These are phyloP conservation scores for Aquilaria malaccensis DNA, from an alignment of 345 rosid genomes.

Conservation along the genomic window DNA sequence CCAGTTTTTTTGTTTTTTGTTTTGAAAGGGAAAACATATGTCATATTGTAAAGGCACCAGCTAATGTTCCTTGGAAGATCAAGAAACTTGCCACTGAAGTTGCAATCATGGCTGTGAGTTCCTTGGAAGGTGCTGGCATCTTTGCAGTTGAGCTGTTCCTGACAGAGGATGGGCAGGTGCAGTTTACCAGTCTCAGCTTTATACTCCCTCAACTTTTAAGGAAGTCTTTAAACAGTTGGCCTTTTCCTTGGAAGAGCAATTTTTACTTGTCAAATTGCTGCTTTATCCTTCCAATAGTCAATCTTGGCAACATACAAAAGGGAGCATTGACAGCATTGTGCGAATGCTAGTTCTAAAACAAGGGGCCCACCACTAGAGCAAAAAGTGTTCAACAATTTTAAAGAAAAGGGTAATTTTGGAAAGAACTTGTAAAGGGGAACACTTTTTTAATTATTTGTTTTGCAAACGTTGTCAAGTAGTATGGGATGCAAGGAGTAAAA, in stretches of 20 bases:
- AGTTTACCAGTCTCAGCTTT: background rate
- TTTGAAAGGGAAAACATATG: slow-evolving; percentile 83
- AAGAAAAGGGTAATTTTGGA: too few species aligned
- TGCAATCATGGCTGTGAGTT: slow-evolving; percentile 70
- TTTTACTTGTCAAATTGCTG: too few species aligned
- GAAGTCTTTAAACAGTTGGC: background rate
- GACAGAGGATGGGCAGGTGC: slow-evolving; percentile 75
- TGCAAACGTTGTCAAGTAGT: too few species aligned
- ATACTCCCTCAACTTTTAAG: background rate
- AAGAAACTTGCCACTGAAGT: slow-evolving; percentile 76
- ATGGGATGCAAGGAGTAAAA: too few species aligned
- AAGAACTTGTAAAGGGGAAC: too few species aligned
- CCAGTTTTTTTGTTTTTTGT: background rate
- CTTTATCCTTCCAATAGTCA: too few species aligned
- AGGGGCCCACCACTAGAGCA: too few species aligned
- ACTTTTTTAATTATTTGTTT: too few species aligned
- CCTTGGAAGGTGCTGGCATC: slow-evolving; percentile 91
- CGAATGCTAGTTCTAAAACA: too few species aligned
- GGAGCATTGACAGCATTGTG: too few species aligned
- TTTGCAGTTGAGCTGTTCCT: slow-evolving; percentile 95
- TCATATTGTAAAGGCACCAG: slow-evolving; percentile 94
- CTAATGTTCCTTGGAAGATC: slow-evolving; percentile 74
- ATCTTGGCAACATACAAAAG: too few species aligned
- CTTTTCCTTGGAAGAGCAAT: background rate
- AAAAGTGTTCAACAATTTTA: too few species aligned